Conservation (phyloP, 306 rosid species). For the Sesbania bispinosa region DNA sequence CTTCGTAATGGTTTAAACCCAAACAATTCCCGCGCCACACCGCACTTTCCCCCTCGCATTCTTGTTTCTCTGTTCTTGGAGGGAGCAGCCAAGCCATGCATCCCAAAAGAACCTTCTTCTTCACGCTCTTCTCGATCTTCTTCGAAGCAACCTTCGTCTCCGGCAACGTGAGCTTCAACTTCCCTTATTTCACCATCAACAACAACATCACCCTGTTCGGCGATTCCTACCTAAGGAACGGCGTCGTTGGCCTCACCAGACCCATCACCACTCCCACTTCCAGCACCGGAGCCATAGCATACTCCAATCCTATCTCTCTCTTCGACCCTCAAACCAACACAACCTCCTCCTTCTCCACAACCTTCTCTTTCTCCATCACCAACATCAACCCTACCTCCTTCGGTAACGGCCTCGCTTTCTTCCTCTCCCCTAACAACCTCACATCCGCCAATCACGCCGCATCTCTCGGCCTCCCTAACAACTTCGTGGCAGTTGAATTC, state of each 20-base stretch:
- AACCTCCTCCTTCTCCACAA: constrained; percentile 68
- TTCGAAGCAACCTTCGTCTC: background rate
- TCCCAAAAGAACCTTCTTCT: constrained; percentile 34
- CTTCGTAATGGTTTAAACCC: no score
- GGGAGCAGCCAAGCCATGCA: constrained; percentile 6
- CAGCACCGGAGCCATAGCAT: constrained; percentile 49
- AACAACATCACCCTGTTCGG: constrained; percentile 69
- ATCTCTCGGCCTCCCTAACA: background rate
- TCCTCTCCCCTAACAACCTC: constrained; percentile 38
- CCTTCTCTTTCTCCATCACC: constrained; percentile 58
- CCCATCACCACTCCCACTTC: constrained; percentile 48
- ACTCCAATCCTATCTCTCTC: constrained; percentile 47
- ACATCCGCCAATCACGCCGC: background rate
- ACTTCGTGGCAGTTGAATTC: constrained; percentile 58
- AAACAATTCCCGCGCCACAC: background rate
- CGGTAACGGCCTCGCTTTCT: constrained; percentile 66
- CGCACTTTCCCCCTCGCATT: no score
- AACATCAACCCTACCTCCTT: constrained; percentile 51
- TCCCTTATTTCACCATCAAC: constrained; percentile 52
- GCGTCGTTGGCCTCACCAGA: constrained; percentile 53
- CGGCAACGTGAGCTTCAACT: constrained; percentile 35
- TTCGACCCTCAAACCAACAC: constrained; percentile 46
- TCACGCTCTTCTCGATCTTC: background rate
- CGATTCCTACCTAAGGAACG: constrained; percentile 64
- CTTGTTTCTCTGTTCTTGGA: background rate